Base-by-base conservation (phyloP, 352 stramenopile genomes). In the Globisporangium canariense region DNA sequence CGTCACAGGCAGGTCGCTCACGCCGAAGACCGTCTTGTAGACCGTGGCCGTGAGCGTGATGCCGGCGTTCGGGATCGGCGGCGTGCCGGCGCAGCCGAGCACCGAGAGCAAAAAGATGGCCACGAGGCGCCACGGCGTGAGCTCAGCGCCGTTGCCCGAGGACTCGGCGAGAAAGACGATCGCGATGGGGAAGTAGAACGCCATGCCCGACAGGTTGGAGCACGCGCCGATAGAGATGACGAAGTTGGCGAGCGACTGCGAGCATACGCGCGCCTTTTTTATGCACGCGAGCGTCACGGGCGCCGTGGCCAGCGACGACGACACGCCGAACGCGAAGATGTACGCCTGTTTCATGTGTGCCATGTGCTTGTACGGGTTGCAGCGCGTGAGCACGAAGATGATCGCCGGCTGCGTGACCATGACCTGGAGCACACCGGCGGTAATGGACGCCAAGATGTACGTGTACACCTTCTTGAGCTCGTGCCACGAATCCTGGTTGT, bases 361-460 rank as follows among this genome's bases (percentile, higher is more conserved):
- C 78, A 91, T 90, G 78, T 91, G 76, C 8, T 49, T 36, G 73
- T 87, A 93, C 46, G 84, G 84, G 68, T 90, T 91, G 63, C 71
- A 83, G 2, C 78, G 76, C 28, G 83, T 84, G 47, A 83, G 62
- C 32, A 88, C 2, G 61, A 90, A 93, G 38, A 91, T 76, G 20
- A 93, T 62, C 18, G 74, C 41, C 10, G 85, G 85, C 65, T 83
- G 78, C 13, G 86, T 66, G 30, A 91, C 50, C 30, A 90, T 16
- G 38, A 84, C 67, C 53, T 91, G 81, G 4, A 83, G 22, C 9
- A 68, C 11, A 28, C 66, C 41, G 3, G 75, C 79, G 4, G 66
- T 65, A 13, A 83, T 22, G 6, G 73, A 80, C 0, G 76, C 73
- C 20, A 83, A 60, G 6, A 90, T 50, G 56, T 79, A 88, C 66